These are phyloP conservation scores for Helotiales sp. DNA, from an alignment of 2,329 filamentous ascomycete genomes.

Conservation along the genomic window DNA sequence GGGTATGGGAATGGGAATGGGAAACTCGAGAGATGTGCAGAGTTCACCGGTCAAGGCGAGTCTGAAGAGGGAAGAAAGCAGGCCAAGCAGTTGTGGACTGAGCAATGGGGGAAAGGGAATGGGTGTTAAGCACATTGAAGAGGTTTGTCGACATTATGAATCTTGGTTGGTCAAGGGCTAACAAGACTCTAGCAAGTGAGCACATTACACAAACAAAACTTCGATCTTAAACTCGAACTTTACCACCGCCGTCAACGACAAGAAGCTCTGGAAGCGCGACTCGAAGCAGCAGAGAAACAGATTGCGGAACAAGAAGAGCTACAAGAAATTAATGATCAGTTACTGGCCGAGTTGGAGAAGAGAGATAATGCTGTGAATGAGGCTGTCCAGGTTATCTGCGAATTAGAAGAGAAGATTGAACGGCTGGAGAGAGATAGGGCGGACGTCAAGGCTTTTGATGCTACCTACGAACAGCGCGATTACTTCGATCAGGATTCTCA, in stretches of 20 bases:
- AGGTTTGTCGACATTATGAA: slow-evolving; percentile 45
- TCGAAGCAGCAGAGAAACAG: slow-evolving; percentile 51
- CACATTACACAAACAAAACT: slow-evolving; percentile 72
- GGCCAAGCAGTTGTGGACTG: slow-evolving; percentile 32
- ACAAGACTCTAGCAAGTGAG: slow-evolving; percentile 56
- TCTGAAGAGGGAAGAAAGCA: slow-evolving; percentile 26
- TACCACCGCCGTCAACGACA: slow-evolving; percentile 69
- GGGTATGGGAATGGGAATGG: slow-evolving; percentile 7
- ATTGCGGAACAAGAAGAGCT: slow-evolving; percentile 47
- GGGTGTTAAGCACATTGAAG: slow-evolving; percentile 68
- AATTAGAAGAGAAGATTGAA: slow-evolving; percentile 60
- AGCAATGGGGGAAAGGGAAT: slow-evolving; percentile 46
- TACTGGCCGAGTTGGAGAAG: slow-evolving; percentile 63
- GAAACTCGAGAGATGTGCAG: slow-evolving; percentile 22
- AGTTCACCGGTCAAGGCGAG: slow-evolving; percentile 32
- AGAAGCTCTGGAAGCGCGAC: slow-evolving; percentile 54
- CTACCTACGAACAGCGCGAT: slow-evolving; percentile 25
- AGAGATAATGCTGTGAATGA: slow-evolving; percentile 71
- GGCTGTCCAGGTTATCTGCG: slow-evolving; percentile 68
- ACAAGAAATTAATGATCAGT: slow-evolving; percentile 56
- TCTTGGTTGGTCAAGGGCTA: slow-evolving; percentile 10
- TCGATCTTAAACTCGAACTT: slow-evolving; percentile 72
- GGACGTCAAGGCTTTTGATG: slow-evolving; percentile 52
- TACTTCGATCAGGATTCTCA: slow-evolving; percentile 24
- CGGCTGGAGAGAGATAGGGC: slow-evolving; percentile 53